Percentiles rank a stretch among this genome's conserved stretches.
These are phyloP conservation scores for Neurospora sublineolata DNA, from an alignment of 495 filamentous ascomycete genomes.

Conservation along the genomic window DNA sequence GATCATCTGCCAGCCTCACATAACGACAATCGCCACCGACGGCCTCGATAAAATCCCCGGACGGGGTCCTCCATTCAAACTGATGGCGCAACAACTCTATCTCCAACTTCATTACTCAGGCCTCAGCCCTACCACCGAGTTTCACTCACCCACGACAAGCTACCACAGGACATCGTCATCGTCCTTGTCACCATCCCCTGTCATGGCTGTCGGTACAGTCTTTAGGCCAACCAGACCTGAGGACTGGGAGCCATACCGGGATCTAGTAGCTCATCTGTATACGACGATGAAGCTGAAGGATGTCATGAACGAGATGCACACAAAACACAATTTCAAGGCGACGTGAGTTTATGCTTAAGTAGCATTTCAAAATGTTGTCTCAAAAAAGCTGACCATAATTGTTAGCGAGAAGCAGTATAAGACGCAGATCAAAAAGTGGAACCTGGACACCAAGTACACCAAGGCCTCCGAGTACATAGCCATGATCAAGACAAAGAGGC, in stretches of 20 bases:
- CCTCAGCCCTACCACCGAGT: background rate
- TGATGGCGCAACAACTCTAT: background rate
- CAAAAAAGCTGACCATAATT: background rate
- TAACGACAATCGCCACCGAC: background rate
- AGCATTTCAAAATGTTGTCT: background rate
- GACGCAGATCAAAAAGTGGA: constrained; percentile 30
- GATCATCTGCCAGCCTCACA: background rate
- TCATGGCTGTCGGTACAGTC: background rate
- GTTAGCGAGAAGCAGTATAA: constrained; percentile 27
- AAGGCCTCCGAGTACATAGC: constrained; percentile 27
- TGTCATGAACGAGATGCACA: constrained; percentile 24
- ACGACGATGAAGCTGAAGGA: constrained; percentile 25
- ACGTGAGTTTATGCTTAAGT: constrained; percentile 17
- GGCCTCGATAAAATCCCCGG: background rate
- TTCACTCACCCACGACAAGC: background rate
- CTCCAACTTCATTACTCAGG: background rate
- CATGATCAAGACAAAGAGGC: constrained; percentile 25
- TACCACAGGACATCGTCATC: background rate
- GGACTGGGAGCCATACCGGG: constrained; percentile 27
- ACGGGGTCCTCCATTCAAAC: background rate
- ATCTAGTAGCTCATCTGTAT: constrained; percentile 23
- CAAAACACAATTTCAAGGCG: constrained; percentile 20
- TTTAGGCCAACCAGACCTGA: constrained; percentile 23
- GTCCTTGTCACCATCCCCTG: background rate
- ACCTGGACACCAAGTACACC: constrained; percentile 29